Percentiles rank a stretch among this genome's conserved stretches.
Conservation (phyloP, 2,329 filamentous ascomycete genomes). For the Talaromyces pinophilus region DNA sequence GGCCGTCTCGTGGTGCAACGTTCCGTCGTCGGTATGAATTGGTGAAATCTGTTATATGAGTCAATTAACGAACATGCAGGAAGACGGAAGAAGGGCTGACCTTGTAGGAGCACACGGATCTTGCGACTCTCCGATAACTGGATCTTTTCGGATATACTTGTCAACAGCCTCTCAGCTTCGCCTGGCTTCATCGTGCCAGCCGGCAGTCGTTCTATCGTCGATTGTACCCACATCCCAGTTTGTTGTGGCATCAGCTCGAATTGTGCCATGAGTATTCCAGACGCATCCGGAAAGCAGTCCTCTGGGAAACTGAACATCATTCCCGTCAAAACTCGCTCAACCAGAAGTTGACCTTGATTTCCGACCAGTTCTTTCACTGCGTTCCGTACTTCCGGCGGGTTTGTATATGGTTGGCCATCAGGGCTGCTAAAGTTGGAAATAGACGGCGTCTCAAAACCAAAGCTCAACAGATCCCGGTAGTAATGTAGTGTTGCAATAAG, state of each 20-base stretch:
- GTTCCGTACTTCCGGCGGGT: slow-evolving; percentile 68
- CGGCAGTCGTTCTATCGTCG: slow-evolving; percentile 81
- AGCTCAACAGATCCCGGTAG: slow-evolving; percentile 84
- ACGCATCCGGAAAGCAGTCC: slow-evolving; percentile 93
- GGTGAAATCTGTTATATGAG: slow-evolving; percentile 70
- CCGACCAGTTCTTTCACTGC: slow-evolving; percentile 72
- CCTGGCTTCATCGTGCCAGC: slow-evolving; percentile 74
- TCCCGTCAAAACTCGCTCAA: slow-evolving; percentile 87
- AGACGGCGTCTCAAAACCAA: slow-evolving; percentile 72
- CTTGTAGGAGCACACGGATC: slow-evolving; percentile 79
- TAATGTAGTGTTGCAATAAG: slow-evolving; percentile 91
- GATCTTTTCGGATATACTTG: slow-evolving; percentile 77
- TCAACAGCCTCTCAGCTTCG: slow-evolving; percentile 79
- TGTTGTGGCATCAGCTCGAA: slow-evolving; percentile 83
- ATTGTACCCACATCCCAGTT: slow-evolving; percentile 78
- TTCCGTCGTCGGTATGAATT: slow-evolving; percentile 91
- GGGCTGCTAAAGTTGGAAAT: slow-evolving; percentile 60
- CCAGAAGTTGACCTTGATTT: slow-evolving; percentile 71
- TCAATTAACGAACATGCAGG: not conserved
- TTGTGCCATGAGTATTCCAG: slow-evolving; percentile 83
- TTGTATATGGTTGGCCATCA: slow-evolving; percentile 60
- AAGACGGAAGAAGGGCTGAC: slow-evolving; percentile 28
- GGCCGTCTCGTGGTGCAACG: slow-evolving; percentile 88
- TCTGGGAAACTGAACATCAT: slow-evolving; percentile 99
- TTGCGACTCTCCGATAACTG: slow-evolving; percentile 69